These are phyloP conservation scores for Cutaneotrichosporon mucoides DNA, from an alignment of 1,284 basidiomycete genomes.

Conservation along the genomic window DNA sequence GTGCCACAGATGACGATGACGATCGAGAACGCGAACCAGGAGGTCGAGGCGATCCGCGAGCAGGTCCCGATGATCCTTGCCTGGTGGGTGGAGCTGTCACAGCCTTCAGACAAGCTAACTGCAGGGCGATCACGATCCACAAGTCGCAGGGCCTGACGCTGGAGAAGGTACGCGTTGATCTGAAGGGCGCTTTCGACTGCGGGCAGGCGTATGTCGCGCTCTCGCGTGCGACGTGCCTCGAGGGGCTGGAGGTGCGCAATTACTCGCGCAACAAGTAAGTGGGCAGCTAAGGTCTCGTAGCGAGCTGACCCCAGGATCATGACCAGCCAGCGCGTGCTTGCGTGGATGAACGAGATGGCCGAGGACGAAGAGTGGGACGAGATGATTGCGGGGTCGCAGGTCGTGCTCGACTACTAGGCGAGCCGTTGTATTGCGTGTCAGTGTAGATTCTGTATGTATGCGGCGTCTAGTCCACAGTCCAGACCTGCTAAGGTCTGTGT, in stretches of 20 bases:
- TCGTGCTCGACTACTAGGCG: constrained; percentile 1
- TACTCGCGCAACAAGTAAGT: not conserved
- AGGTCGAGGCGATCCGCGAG: not conserved
- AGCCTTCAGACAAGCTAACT: not conserved
- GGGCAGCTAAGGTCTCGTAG: too few species aligned
- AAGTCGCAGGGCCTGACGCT: constrained; percentile 54
- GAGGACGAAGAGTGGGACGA: constrained; percentile 9
- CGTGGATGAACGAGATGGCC: constrained; percentile 8
- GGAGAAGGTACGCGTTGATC: constrained; percentile 60
- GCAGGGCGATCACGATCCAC: constrained; percentile 39
- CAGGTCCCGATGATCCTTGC: constrained; percentile 18
- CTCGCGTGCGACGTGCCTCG: constrained; percentile 35
- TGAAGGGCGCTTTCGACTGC: constrained; percentile 52
- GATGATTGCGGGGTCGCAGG: not conserved
- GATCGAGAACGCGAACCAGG: constrained; percentile 4
- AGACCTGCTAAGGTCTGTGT: too few species aligned
- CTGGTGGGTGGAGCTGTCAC: constrained; percentile 2
- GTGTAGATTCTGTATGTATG: too few species aligned
- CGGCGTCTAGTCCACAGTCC: too few species aligned
- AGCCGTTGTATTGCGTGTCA: too few species aligned
- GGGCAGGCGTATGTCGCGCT: constrained; percentile 43
- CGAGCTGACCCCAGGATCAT: constrained; percentile 8
- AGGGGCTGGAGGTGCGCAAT: constrained; percentile 25
- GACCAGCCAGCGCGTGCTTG: constrained; percentile 8
- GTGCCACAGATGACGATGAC: not conserved